These are phyloP conservation scores for Dactylellina leptospora DNA, from an alignment of 2,329 filamentous ascomycete genomes.

Conservation along the genomic window DNA sequence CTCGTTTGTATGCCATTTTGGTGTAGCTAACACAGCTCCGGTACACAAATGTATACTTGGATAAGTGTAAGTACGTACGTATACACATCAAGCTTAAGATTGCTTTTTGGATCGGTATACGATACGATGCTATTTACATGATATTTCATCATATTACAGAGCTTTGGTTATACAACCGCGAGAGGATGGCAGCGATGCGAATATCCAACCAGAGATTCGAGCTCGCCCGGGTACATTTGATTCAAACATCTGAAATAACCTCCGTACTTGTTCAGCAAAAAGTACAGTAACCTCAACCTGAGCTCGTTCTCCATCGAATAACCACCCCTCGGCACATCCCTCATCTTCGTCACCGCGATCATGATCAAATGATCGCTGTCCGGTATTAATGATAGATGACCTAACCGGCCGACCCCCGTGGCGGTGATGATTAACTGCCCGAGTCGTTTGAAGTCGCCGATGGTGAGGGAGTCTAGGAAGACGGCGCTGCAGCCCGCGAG, in stretches of 20 bases:
- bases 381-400: conserved; percentile 16
- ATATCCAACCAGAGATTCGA: conserved; percentile 15
- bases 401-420: conserved; percentile 19
- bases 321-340: neutral
- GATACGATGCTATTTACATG: neutral
- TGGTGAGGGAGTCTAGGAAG: conserved; percentile 35
- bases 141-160: too few species aligned
- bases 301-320: conserved; percentile 22
- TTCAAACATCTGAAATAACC: conserved; percentile 29
- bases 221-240: conserved; percentile 28
- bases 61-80: too few species aligned
- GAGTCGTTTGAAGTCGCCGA: conserved; percentile 32
- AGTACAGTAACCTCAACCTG: conserved; percentile 32
- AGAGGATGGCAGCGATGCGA: conserved; percentile 41
- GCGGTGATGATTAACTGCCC: conserved; percentile 23
- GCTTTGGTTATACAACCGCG: conserved; percentile 11
- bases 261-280: conserved; percentile 27
- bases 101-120: too few species aligned
- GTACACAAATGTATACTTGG: too few species aligned
- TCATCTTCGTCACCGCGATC: conserved; percentile 20
- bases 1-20: neutral
- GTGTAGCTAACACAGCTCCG: too few species aligned
- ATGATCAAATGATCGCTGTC: conserved; percentile 38
- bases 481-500: conserved; percentile 13
- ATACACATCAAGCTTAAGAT: too few species aligned